Evolutionary conservation across 345 rosid species (phyloP), one percentile per base, ranked within the genome.

Genomic region (Abelmoschus esculentus): DNA sequence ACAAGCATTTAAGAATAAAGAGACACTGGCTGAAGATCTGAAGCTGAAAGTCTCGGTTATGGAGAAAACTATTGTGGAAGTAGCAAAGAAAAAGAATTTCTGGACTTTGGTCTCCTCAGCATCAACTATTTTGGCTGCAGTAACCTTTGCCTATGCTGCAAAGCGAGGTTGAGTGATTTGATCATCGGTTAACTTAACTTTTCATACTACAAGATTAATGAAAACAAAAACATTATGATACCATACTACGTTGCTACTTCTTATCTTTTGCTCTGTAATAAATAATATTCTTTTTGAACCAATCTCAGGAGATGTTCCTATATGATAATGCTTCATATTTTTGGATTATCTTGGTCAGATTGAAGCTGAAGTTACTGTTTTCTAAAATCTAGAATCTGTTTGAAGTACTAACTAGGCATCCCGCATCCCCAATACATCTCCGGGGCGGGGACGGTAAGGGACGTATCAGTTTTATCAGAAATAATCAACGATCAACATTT

Each of bases 41-140:
- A 86, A 79, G 82, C 76, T 50, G 72, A 84, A 83, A 80, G 79
- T 83, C 7, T 86, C 73, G 65, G 17, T 58, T 34, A 74, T 91
- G 82, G 74, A 81, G 74, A 81, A 83, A 34, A 80, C 89, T 12
- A 73, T 78, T 15, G 82, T 72, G 46, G 78, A 81, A 76, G 91
- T 86, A 4, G 72, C 82, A 3, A 89, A 82, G 84, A 82, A 82
- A 75, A 87, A 80, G 74, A 76, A 69, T 61, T 75, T 91, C 19
- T 85, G 91, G 91, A 83, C 90, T 34, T 4, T 80, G 58, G 75
- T 93, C 17, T 84, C 96, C 10, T 86, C 96, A 0, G 87, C 87
- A n/a, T 75, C 92, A 42, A 86, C 92, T 2, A 9, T 93, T 70
- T 53, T 88, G 42, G 88, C 90, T 53, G 96, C 96, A 14, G 84